Conservation (phyloP, 2,329 filamentous ascomycete species). For the Amauroascus verrucosus region DNA sequence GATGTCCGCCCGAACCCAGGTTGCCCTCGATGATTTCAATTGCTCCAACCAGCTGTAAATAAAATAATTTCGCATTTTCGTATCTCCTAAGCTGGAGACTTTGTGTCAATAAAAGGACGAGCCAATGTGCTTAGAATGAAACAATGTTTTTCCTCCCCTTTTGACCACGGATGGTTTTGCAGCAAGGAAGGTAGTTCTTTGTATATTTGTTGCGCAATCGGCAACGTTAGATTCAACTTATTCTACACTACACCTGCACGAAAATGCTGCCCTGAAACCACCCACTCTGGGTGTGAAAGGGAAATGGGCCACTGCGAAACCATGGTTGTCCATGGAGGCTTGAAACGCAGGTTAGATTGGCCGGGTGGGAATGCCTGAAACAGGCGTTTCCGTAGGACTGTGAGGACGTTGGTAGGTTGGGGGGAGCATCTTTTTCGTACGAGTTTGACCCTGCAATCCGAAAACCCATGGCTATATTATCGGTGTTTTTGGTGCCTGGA, state of each 20-base stretch:
- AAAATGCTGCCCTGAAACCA: background rate
- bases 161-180: background rate
- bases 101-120: slow-evolving; percentile 11
- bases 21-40: slow-evolving; percentile 88
- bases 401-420: background rate
- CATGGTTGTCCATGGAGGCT: slow-evolving; percentile 3
- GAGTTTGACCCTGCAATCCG: background rate
- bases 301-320: background rate
- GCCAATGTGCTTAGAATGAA: slow-evolving; percentile 7
- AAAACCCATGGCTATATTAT: background rate
- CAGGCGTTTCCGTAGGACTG: slow-evolving; percentile 4
- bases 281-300: background rate
- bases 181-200: background rate
- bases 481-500: background rate
- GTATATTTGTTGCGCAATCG: background rate
- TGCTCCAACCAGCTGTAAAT: slow-evolving; percentile 64
- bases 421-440: background rate
- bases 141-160: background rate
- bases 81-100: background rate
- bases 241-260: too few relatives aligned
- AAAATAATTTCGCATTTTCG: background rate
- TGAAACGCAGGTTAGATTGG: background rate
- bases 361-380: slow-evolving; percentile 1
- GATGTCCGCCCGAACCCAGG: slow-evolving; percentile 71
- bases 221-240: too few relatives aligned